Base-by-base conservation (phyloP, 2,329 filamentous ascomycete genomes). In the Cladophialophora yegresii region DNA sequence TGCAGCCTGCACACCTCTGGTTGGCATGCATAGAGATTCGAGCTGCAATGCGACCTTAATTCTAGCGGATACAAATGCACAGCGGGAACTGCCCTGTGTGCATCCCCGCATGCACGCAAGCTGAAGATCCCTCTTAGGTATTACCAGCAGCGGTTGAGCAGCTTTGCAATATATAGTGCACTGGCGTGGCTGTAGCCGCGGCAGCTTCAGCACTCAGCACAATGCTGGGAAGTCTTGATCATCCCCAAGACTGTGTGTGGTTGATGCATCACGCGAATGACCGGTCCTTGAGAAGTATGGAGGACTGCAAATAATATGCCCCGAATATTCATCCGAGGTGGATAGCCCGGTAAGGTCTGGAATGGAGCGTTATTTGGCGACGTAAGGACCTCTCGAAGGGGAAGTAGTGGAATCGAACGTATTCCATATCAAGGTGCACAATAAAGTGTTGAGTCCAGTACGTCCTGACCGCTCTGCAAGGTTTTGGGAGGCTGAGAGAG, bases 1-100 rank as follows among this genome's bases (percentile, higher is more conserved):
- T 61, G 62, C 62, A 58, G 60, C 50, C n/a, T 61, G 50, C 58
- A 65, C 54, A 57, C 43, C 51, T 43, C 62, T 58, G 51, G 62
- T 57, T 54, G 57, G 62, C 57, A 61, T 49, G 23, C 33, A 33
- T 22, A 54, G 30, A 22, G 55, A 45, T 57, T 60, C 57, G 49
- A 60, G 36, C 59, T 68, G 66, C 66, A 68, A 68, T 68, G 66
- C 64, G 64, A 59, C 66, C 66, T 68, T 66, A 68, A 66, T 60
- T 58, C 47, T 61, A 64, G 66, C 58, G 53, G 63, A 54, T 61
- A 64, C 64, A 62, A 12, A 56, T 65, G 66, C 66, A 67, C 43
- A 36, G 53, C 61, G 57, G 66, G 64, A 61, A 59, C 58, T 28
- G 58, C 61, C 66, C 66, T 36, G 58, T 47, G 32, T 66, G 66